Evolutionary conservation across 2,329 filamentous ascomycete genomes (phyloP).

Genomic region (Alternaria brassicae): DNA sequence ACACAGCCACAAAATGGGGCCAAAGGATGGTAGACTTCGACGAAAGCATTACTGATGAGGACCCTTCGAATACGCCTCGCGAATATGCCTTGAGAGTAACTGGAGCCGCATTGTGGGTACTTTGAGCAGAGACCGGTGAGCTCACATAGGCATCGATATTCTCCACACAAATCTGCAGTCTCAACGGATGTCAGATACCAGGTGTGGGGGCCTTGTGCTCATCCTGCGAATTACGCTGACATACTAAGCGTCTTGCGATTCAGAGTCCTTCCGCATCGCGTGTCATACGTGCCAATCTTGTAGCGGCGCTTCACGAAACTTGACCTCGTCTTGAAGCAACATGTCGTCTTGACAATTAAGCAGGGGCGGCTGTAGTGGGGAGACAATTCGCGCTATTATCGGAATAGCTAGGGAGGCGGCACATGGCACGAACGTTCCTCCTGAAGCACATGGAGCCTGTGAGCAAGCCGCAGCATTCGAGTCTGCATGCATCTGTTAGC

Average conservation of each 20-base stretch:
- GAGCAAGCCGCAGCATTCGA: too few species aligned
- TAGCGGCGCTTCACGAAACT: neutral
- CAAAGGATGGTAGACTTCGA: neutral
- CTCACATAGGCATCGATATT: neutral
- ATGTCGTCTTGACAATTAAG: neutral
- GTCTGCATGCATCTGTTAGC: too few species aligned
- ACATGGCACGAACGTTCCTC: neutral
- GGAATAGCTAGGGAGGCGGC: neutral
- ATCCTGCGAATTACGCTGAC: too few species aligned
- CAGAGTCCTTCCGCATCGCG: neutral
- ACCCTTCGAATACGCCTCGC: neutral
- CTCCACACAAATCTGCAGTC: neutral
- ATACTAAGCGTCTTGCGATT: neutral
- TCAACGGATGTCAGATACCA: neutral
- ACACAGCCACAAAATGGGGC: neutral
- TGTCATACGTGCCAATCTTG: neutral
- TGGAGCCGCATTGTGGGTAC: neutral
- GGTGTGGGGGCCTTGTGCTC: neutral
- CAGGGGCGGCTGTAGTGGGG: neutral
- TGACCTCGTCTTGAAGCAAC: neutral
- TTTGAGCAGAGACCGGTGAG: neutral
- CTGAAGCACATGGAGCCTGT: too few species aligned
- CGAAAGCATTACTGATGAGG: rapidly evolving
- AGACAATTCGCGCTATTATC: rapidly evolving
- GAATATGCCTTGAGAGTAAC: neutral